A percentile compares a stretch with the other conserved stretches of the same genome.
These are phyloP conservation scores for Neurospora sp. DNA, from an alignment of 495 filamentous ascomycete genomes.

Conservation along the genomic window DNA sequence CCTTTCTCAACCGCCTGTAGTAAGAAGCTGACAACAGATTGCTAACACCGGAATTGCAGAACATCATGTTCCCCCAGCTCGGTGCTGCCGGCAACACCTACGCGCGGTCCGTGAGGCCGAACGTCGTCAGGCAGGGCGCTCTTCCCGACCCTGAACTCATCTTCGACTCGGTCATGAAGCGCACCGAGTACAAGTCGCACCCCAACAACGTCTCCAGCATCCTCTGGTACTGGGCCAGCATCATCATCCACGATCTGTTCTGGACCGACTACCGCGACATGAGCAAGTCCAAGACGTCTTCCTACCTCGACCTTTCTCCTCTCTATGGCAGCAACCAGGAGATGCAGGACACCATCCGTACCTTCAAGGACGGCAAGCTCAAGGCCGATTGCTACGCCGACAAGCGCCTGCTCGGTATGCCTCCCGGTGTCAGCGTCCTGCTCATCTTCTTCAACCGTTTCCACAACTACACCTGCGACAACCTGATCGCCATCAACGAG, in stretches of 20 bases:
- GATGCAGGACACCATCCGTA: too few relatives aligned
- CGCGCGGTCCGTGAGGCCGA: conserved; percentile 61
- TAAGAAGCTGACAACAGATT: background rate
- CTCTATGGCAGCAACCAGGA: too few relatives aligned
- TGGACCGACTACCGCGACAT: conserved; percentile 34
- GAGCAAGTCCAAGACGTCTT: conserved; percentile 36
- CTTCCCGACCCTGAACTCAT: conserved; percentile 68
- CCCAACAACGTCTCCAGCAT: conserved; percentile 75
- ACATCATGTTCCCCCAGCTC: conserved; percentile 33
- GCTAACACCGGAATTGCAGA: conserved; percentile 16
- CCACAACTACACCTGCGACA: conserved; percentile 69
- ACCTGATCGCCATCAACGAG: conserved; percentile 62
- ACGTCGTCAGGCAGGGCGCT: conserved; percentile 48
- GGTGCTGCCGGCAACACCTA: conserved; percentile 48
- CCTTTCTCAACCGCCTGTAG: background rate
- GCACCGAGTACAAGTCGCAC: conserved; percentile 34
- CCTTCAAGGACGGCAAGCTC: too few relatives aligned
- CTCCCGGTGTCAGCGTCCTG: conserved; percentile 13
- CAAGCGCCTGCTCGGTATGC: too few relatives aligned
- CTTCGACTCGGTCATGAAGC: conserved; percentile 59
- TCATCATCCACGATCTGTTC: conserved; percentile 68
- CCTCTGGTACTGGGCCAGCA: conserved; percentile 79
- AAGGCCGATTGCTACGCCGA: too few relatives aligned
- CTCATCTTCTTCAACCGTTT: conserved; percentile 70
- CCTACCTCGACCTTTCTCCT: too few relatives aligned